Percentiles rank a stretch among this genome's conserved stretches.
phyloP scores from a whole-genome alignment of 129 eudicot species.

The Artemisia annua region DNA sequence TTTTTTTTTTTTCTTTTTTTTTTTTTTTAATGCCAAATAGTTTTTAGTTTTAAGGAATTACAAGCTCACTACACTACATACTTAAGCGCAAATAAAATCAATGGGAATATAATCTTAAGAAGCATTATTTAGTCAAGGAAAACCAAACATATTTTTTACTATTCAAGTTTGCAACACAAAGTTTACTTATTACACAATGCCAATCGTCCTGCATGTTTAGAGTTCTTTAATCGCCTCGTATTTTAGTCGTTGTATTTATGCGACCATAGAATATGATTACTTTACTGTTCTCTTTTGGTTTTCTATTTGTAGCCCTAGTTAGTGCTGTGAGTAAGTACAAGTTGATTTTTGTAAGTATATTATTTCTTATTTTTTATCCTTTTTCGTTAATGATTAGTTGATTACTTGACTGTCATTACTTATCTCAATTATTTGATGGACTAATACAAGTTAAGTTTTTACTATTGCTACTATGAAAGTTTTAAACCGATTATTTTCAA shows the following conservation, averaged over 20 bases:
- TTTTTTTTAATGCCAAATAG: too few relatives aligned
- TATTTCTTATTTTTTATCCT: neutral
- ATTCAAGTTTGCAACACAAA: too few relatives aligned
- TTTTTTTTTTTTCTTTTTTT: too few relatives aligned
- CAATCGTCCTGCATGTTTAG: too few relatives aligned
- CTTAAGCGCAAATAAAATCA: too few relatives aligned
- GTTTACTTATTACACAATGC: too few relatives aligned
- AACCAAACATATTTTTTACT: too few relatives aligned
- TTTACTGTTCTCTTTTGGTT: slow-evolving; percentile 29
- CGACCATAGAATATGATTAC: slow-evolving; percentile 3
- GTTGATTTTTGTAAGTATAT: neutral
- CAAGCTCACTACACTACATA: too few relatives aligned
- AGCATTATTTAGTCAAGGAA: too few relatives aligned
- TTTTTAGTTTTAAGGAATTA: too few relatives aligned
- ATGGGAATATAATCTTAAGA: too few relatives aligned
- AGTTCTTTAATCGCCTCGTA: too few relatives aligned
- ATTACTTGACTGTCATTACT: slow-evolving; percentile 3
- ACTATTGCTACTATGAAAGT: slow-evolving; percentile 8
- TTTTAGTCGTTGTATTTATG: slow-evolving; percentile 26
- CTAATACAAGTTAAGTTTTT: slow-evolving; percentile 11
- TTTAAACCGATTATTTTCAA: neutral
- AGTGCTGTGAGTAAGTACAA: slow-evolving; percentile 30
- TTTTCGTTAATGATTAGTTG: slow-evolving; percentile 24
- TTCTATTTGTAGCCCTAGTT: slow-evolving; percentile 32
- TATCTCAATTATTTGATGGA: slow-evolving; percentile 8